Evolutionary conservation across 768 basidiomycete species (phyloP), one percentile per base, ranked within the genome.

Genomic region (Trametes cingulata): DNA sequence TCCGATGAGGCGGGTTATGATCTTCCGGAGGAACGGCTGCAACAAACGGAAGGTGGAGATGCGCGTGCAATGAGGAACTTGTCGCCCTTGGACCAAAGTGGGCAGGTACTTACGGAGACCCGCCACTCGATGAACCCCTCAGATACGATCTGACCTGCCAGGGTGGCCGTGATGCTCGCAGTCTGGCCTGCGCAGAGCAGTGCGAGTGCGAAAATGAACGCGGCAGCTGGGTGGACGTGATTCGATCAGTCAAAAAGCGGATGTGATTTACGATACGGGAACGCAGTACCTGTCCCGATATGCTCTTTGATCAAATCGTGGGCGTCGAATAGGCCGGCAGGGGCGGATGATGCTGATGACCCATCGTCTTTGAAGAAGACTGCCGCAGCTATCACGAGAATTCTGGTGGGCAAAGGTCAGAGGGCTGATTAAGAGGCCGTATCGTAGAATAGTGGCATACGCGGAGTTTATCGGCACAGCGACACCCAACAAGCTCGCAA

Each of bases 61-160:
- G 37, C 8, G 35, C 45, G 36, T 39, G 37, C 39, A 35, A 47
- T 45, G 37, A 51, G 36, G 41, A 27, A 42, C 35, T 25, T 25
- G 24, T 20, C 20, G 17, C n/a, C 35, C 29, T 12, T 3, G 25
- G 19, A 43, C 45, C 9, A 68, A 67, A 52, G 74, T 71, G 39
- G 74, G 73, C 3, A 6, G 12, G 17, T 22, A 62, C 69, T 50
- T 69, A 91, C 88, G 61, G 91, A 90, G 35, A 93, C 83, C 49
- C 85, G 82, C 93, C 93, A 96, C 54, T 84, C 84, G 54, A 96
- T 80, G 72, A 95, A 94, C 0, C 95, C 94, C 73, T 98, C 94
- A 0, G 86, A 87, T 37, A 98, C 87, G 20, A 93, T 87, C 72
- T 97, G 95, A 0, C 93, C 93, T 0, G 92, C 88, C 8, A 96